Base-by-base conservation (phyloP, 495 filamentous ascomycete species). In the Podospora australis region DNA sequence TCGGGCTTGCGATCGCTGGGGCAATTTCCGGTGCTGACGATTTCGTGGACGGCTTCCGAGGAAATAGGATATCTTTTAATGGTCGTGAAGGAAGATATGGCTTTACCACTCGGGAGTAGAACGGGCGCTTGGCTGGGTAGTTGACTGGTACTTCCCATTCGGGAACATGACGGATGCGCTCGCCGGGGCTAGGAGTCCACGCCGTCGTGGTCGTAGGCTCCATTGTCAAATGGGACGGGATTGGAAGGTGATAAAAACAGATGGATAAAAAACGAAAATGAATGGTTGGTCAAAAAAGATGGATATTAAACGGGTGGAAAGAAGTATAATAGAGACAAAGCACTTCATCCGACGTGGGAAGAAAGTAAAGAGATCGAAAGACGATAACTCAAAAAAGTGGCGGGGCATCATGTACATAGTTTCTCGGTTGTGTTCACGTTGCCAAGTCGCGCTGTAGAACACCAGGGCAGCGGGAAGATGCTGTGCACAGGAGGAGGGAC, bases 131-230 rank as follows among this genome's bases (percentile, higher is more conserved):
- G 13, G 16, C 11, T 6, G 40, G 40, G 23, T 24, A 26, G 40
- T 43, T 43, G n/a, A 24, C n/a, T 22, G 40, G 40, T 21, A 43
- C 28, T 24, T 43, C 40, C 40, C 40, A 43, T 16, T 43, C 40
- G 23, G 40, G 40, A 10, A 25, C 40, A 23, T 43, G 20, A 9
- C 40, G 40, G 40, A 43, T 43, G 13, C 40, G 40, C 28, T 43
- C 40, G 10, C 25, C n/a, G 13, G 25, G 22, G 20, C 22, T 43
- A n/a, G 20, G 21, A 7, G 3, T 6, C 6, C 38, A 8, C 11
- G 40, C 23, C 16, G 19, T 21, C 2, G 20, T 14, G 13, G 40
- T 22, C n/a, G 21, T 21, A 23, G 21, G 6, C n/a, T 21, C 22
- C 40, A 43, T 43, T 40, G 19, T 21, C 6, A 4, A 10, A 26